Evolutionary conservation across 2,329 filamentous ascomycete genomes (phyloP).

Genomic region (Ophiostoma perfectum): DNA sequence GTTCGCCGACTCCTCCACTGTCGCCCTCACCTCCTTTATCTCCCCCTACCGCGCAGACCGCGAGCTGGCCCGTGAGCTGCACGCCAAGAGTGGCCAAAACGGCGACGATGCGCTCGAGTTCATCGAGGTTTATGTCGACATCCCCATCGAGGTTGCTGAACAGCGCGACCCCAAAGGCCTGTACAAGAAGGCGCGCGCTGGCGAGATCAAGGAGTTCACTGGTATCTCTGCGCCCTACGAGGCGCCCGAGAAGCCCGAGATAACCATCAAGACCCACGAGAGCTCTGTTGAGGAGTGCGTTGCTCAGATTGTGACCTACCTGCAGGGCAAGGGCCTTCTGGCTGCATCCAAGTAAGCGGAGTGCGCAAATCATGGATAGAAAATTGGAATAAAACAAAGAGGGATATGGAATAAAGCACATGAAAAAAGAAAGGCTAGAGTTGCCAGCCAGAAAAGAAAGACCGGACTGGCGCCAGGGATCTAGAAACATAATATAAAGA

Average conservation of each 20-base stretch:
- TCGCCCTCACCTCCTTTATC: slow-evolving; percentile 95
- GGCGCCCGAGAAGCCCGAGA: slow-evolving; percentile 77
- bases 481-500: not conserved
- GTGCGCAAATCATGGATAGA: not conserved
- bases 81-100: slow-evolving; percentile 54
- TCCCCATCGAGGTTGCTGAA: slow-evolving; percentile 87
- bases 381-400: not conserved
- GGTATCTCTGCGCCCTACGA: slow-evolving; percentile 95
- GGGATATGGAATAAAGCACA: not conserved
- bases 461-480: too few relatives aligned
- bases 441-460: too few relatives aligned
- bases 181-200: slow-evolving; percentile 92
- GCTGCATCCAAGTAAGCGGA: slow-evolving; percentile 6
- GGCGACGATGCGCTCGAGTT: slow-evolving; percentile 72
- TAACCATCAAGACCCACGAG: slow-evolving; percentile 78
- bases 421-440: not conserved
- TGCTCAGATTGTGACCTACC: slow-evolving; percentile 72
- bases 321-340: slow-evolving; percentile 62
- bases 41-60: slow-evolving; percentile 88
- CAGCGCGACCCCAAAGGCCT: slow-evolving; percentile 93
- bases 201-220: slow-evolving; percentile 95
- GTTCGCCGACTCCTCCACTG: slow-evolving; percentile 82
- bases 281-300: slow-evolving; percentile 85
- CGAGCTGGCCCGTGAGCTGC: slow-evolving; percentile 72
- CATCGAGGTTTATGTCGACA: slow-evolving; percentile 89